phyloP scores from a whole-genome alignment of 306 rosid genomes.

The Pyrus bretschneideri region DNA sequence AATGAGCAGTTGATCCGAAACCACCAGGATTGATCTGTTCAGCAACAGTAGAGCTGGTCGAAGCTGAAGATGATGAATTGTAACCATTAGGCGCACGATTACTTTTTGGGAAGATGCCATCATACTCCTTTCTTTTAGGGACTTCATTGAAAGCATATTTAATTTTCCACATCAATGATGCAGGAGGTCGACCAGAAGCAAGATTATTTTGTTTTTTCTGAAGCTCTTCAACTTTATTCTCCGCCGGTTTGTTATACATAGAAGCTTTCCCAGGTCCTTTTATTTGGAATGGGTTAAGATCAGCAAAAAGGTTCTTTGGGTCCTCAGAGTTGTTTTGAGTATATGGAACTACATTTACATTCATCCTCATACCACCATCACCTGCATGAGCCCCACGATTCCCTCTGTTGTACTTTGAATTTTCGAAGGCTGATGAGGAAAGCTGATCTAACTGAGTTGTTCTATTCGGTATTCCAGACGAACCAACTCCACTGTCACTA shows the following conservation, averaged over 20 bases:
- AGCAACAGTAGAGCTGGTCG: conserved; percentile 43
- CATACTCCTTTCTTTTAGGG: conserved; percentile 52
- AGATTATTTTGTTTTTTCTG: conserved; percentile 41
- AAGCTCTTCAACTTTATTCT: conserved; percentile 57
- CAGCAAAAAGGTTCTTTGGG: conserved; percentile 70
- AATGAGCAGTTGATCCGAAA: conserved; percentile 32
- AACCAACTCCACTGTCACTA: conserved; percentile 39
- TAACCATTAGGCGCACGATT: conserved; percentile 60
- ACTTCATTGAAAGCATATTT: conserved; percentile 64
- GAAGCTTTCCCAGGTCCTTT: conserved; percentile 77
- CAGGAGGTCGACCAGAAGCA: conserved; percentile 56
- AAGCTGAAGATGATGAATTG: conserved; percentile 43
- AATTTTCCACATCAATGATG: conserved; percentile 75
- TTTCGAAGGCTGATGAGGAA: conserved; percentile 42
- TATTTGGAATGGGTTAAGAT: conserved; percentile 84
- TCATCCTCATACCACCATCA: conserved; percentile 65
- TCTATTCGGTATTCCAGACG: conserved; percentile 39
- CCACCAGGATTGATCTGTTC: conserved; percentile 42
- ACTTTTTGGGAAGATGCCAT: conserved; percentile 28
- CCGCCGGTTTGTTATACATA: conserved; percentile 48
- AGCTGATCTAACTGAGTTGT: conserved; percentile 35
- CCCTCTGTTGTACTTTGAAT: conserved; percentile 62
- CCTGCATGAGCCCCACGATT: conserved; percentile 57
- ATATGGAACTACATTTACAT: conserved; percentile 79
- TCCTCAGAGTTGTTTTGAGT: conserved; percentile 60